Evolutionary conservation across 495 filamentous ascomycete genomes (phyloP).

Genomic region (Arthonia radiata): DNA sequence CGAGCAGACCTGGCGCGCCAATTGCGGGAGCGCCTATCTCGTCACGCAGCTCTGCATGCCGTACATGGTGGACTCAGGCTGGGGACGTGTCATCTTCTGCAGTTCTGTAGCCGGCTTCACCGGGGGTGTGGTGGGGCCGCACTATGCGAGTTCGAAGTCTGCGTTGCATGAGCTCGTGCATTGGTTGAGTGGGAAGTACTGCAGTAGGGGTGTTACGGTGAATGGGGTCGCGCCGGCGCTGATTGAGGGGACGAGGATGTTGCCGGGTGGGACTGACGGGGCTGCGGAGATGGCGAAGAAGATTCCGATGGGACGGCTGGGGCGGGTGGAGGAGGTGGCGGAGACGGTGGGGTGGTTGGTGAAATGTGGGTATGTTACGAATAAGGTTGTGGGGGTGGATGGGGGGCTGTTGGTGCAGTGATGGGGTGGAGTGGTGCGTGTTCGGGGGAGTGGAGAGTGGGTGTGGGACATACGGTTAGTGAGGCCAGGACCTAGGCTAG

Average conservation of each 20-base stretch:
- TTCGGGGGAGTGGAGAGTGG: too few relatives aligned
- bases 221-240: constrained; percentile 55
- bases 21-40: constrained; percentile 10
- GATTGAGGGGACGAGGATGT: constrained; percentile 45
- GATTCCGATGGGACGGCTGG: constrained; percentile 29
- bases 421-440: too few relatives aligned
- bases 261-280: constrained; percentile 25
- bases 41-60: constrained; percentile 14
- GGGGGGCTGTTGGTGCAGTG: constrained; percentile 11
- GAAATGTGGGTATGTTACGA: constrained; percentile 44
- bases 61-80: constrained; percentile 10
- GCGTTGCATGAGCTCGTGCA: constrained; percentile 12
- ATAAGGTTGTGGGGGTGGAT: constrained; percentile 13
- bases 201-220: constrained; percentile 31
- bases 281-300: constrained; percentile 18
- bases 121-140: constrained; percentile 14
- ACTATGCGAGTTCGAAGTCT: constrained; percentile 13
- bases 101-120: constrained; percentile 11
- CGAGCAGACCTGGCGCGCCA: constrained; percentile 11
- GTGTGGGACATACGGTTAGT: too few relatives aligned
- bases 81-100: constrained; percentile 11
- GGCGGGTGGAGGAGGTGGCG: constrained; percentile 39
- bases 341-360: constrained; percentile 43
- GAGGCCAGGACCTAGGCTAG: too few relatives aligned
- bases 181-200: constrained; percentile 11